These are phyloP conservation scores for Schizosaccharomyces osmophilus DNA, from an alignment of 805 yeast genomes.

Conservation along the genomic window DNA sequence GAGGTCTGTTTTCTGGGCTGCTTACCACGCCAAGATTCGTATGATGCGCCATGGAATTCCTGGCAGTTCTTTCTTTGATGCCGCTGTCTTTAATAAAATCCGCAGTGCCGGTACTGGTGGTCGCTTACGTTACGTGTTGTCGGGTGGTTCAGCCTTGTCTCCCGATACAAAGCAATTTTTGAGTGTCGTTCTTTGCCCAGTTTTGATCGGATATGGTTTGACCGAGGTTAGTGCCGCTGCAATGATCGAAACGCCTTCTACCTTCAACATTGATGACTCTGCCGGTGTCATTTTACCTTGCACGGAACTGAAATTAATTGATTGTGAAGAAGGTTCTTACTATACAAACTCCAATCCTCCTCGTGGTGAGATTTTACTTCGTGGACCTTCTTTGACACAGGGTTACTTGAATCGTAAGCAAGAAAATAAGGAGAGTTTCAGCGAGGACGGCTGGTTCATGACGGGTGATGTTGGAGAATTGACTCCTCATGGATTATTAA, in stretches of 20 bases:
- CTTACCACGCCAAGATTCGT: constrained; percentile 47
- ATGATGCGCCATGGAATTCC: constrained; percentile 48
- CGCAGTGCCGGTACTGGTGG: constrained; percentile 84
- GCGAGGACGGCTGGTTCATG: constrained; percentile 76
- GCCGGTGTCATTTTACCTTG: constrained; percentile 70
- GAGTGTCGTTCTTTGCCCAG: constrained; percentile 50
- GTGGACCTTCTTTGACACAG: constrained; percentile 45
- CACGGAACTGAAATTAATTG: constrained; percentile 67
- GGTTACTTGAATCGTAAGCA: constrained; percentile 64
- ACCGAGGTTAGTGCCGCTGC: constrained; percentile 91
- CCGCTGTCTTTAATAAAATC: constrained; percentile 73
- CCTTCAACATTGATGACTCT: constrained; percentile 39
- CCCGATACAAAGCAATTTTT: constrained; percentile 60
- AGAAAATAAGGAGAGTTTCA: constrained; percentile 54
- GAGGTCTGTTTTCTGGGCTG: constrained; percentile 75
- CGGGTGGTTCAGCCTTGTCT: constrained; percentile 85
- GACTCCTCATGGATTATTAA: constrained; percentile 55
- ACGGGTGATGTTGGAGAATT: constrained; percentile 89
- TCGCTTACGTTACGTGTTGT: constrained; percentile 38
- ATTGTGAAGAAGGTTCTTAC: constrained; percentile 79
- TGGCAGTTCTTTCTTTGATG: constrained; percentile 42
- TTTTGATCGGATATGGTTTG: constrained; percentile 85
- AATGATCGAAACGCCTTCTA: constrained; percentile 36
- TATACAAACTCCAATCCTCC: constrained; percentile 43
- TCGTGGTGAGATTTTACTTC: constrained; percentile 77